Evolutionary conservation across 345 rosid genomes (phyloP), one percentile per base, ranked within the genome.

Genomic region (Boechera divaricarpa): DNA sequence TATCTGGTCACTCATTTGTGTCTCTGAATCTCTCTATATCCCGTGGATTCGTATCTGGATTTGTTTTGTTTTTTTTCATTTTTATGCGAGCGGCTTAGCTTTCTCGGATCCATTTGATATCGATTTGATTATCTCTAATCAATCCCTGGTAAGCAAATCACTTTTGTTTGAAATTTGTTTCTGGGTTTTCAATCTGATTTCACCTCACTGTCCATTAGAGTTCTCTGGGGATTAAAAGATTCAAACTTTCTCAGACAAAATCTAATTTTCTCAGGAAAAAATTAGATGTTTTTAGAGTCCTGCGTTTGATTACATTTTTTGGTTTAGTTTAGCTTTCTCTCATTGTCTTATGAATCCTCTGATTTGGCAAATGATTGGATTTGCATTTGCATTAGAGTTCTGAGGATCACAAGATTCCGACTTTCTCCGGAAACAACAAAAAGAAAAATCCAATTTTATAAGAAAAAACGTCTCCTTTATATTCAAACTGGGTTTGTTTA

Each of bases 1-100:
- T 71, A 65, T 77, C 72, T 71, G 48, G 58, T 71, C 67, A 72
- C 77, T 78, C 39, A 10, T 78, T 59, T 78, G 81, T 78, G 82
- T 60, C 69, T 52, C 73, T 60, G 53, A 78, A 24, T 73, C 65
- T 38, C 16, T 42, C 12, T 1, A 10, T 38, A 10, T 38, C 69
- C 13, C 33, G 47, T 61, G 48, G 38, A 65, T 48, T 65, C 47
- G 54, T 21, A 77, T 78, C 69, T 72, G 11, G 48, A 36, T 64
- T 29, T 51, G 3, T 29, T 71, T 18, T 21, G 24, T 21, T 1
- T 0, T 12, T 1, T 15, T 61, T 41, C 33, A 49, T 9, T 35
- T 6, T 67, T 39, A 61, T 42, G 69, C 41, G 57, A 52, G 7
- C 15, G 49, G 62, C 62, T 57, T 39, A 56, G 32, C 45, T 71